These are phyloP conservation scores for Cercospora sp. DNA, from an alignment of 2,329 filamentous ascomycete genomes.

Conservation along the genomic window DNA sequence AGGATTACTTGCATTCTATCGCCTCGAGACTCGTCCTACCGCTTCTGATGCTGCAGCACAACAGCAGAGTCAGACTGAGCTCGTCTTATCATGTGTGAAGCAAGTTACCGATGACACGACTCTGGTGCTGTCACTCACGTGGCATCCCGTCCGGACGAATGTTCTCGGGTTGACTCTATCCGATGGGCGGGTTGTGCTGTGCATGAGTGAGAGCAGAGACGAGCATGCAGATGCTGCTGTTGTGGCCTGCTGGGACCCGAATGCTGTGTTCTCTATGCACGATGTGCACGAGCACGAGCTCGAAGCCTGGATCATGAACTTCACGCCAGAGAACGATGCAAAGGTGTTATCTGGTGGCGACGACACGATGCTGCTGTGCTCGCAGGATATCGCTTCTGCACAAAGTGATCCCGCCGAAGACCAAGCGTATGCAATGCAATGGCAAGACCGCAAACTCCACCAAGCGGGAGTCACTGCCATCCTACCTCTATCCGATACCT, in stretches of 20 bases:
- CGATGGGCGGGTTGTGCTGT: slow-evolving; percentile 57
- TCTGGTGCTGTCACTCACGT: slow-evolving; percentile 71
- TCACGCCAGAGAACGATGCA: slow-evolving; percentile 40
- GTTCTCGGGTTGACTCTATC: slow-evolving; percentile 71
- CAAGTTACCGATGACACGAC: slow-evolving; percentile 57
- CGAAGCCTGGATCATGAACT: slow-evolving; percentile 73
- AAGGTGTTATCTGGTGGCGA: slow-evolving; percentile 69
- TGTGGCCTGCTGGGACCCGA: slow-evolving; percentile 42
- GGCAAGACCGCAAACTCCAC: slow-evolving; percentile 62
- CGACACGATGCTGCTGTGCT: slow-evolving; percentile 61
- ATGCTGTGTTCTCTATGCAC: slow-evolving; percentile 24
- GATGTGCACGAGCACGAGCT: slow-evolving; percentile 50
- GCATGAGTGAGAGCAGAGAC: slow-evolving; percentile 12
- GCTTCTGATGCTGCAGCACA: not conserved
- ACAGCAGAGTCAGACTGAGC: slow-evolving; percentile 38
- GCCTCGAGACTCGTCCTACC: slow-evolving; percentile 39
- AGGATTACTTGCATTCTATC: slow-evolving; percentile 66
- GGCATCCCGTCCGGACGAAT: slow-evolving; percentile 60
- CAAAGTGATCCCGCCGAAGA: not conserved
- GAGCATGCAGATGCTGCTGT: slow-evolving; percentile 1
- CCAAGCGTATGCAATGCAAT: slow-evolving; percentile 24
- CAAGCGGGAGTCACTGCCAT: slow-evolving; percentile 87
- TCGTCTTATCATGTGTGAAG: slow-evolving; percentile 30
- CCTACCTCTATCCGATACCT: slow-evolving; percentile 62
- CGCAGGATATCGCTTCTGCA: not conserved